Conservation (phyloP, 352 stramenopile genomes). For the Phytophthora palmivora region DNA sequence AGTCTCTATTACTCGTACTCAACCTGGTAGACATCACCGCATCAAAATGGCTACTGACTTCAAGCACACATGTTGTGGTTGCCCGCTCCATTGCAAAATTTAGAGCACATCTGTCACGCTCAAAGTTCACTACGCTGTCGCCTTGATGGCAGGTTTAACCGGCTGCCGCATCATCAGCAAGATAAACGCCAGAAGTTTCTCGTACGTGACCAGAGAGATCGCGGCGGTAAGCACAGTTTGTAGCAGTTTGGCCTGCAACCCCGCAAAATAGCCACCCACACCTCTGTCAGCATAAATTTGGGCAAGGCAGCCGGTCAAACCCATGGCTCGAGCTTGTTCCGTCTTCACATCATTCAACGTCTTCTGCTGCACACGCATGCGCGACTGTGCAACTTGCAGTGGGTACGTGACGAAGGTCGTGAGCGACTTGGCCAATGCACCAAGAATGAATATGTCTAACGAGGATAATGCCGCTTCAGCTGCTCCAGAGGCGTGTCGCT, state of each 20-base stretch:
- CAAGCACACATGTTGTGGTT: slow-evolving; percentile 16
- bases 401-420: slow-evolving; percentile 95
- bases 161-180: slow-evolving; percentile 58
- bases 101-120: slow-evolving; percentile 7
- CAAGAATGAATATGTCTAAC: slow-evolving; percentile 92
- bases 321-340: neutral
- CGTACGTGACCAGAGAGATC: slow-evolving; percentile 95
- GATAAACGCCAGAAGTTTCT: slow-evolving; percentile 86
- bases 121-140: slow-evolving; percentile 35
- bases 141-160: slow-evolving; percentile 45
- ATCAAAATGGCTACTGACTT: slow-evolving; percentile 6
- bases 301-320: slow-evolving; percentile 50
- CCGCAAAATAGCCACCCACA: slow-evolving; percentile 85
- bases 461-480: slow-evolving; percentile 52
- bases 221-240: slow-evolving; percentile 94
- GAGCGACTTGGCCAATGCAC: slow-evolving; percentile 92
- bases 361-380: slow-evolving; percentile 83
- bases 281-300: slow-evolving; percentile 78
- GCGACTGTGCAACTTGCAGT: slow-evolving; percentile 93
- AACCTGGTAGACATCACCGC: slow-evolving; percentile 1
- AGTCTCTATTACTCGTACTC: no score
- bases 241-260: slow-evolving; percentile 93
- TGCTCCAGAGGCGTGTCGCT: slow-evolving; percentile 25
- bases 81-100: slow-evolving; percentile 20
- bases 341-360: slow-evolving; percentile 10